Evolutionary conservation across 345 rosid genomes (phyloP), one percentile per base, ranked within the genome.

Genomic region (Sisymbrium altissimum): DNA sequence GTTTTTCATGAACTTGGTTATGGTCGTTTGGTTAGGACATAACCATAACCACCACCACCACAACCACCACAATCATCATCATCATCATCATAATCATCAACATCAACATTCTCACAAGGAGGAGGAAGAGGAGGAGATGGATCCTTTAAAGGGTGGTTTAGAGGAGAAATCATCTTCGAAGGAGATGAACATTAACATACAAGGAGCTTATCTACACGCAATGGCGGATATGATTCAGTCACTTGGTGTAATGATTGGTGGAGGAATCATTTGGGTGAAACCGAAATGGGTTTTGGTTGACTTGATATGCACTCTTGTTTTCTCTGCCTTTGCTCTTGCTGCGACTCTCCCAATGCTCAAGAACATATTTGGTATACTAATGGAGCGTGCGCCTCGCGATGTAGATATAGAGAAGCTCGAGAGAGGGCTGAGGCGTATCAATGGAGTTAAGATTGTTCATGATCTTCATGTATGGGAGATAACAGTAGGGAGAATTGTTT

Each of bases 391-490:
- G 10, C 96, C 96, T 0, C n/a, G 70, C 0, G 94, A 86, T 57
- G 55, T 91, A 46, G 70, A 89, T 41, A 64, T 86, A 2, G 74
- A 40, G 25, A 82, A 32, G 64, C 81, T 91, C 27, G 83, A 81
- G 50, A 81, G 65, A 61, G 89, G 83, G 11, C 76, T 93, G 7
- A 84, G 55, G 17, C 56, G 78, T 29, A 83, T 91, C 6, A 10
- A 70, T 11, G 96, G 96, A 45, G 92, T 91, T 66, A 68, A 64
- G 29, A 57, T 69, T 18, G 65, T 93, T 68, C 86, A 84, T 71
- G 97, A 87, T 78, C 84, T 93, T 39, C 98, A 89, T 61, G 84
- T 93, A 6, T 91, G 98, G 97, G 85, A 90, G 10, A 80, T 89
- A 19, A 93, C 97, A 12, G 75, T 64, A 2, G 96, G 96, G 71